These are phyloP conservation scores for Choiromyces venosus DNA, from an alignment of 495 filamentous ascomycete species.

Conservation along the genomic window DNA sequence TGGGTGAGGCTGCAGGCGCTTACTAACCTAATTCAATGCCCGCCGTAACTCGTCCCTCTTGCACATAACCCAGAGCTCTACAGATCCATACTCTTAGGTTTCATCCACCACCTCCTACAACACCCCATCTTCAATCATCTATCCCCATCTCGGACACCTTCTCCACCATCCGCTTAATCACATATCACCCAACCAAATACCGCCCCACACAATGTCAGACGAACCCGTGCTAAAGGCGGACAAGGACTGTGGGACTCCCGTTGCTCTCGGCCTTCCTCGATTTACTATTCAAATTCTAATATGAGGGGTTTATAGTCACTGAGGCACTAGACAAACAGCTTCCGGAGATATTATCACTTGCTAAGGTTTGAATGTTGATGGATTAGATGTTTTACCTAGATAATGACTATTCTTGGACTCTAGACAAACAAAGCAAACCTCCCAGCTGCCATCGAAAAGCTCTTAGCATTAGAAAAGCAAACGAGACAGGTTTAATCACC, in stretches of 20 bases:
- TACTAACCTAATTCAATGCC: not conserved
- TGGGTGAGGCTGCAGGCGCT: not conserved
- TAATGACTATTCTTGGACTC: conserved; percentile 14
- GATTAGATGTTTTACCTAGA: conserved; percentile 11
- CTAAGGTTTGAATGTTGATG: conserved; percentile 58
- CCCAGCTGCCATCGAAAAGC: conserved; percentile 84
- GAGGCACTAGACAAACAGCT: conserved; percentile 89
- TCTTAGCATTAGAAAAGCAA: conserved; percentile 86
- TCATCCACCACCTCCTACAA: conserved; percentile 10
- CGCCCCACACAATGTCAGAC: conserved; percentile 41
- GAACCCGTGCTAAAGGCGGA: conserved; percentile 50
- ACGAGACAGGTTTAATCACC: conserved; percentile 68
- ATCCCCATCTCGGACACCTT: conserved; percentile 9
- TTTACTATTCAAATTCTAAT: conserved; percentile 13
- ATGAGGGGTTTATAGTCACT: conserved; percentile 48
- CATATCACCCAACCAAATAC: conserved; percentile 10
- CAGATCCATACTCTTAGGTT: not conserved
- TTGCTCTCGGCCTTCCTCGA: not conserved
- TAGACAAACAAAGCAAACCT: conserved; percentile 59
- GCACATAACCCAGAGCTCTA: not conserved
- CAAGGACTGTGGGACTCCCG: conserved; percentile 51
- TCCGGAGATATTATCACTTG: conserved; percentile 79
- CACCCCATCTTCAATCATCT: conserved; percentile 9
- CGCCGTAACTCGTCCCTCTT: not conserved
- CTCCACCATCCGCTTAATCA: conserved; percentile 9